Conservation (phyloP, 225 moss, liverwort and hornwort species). For the Climacium dendroides region DNA sequence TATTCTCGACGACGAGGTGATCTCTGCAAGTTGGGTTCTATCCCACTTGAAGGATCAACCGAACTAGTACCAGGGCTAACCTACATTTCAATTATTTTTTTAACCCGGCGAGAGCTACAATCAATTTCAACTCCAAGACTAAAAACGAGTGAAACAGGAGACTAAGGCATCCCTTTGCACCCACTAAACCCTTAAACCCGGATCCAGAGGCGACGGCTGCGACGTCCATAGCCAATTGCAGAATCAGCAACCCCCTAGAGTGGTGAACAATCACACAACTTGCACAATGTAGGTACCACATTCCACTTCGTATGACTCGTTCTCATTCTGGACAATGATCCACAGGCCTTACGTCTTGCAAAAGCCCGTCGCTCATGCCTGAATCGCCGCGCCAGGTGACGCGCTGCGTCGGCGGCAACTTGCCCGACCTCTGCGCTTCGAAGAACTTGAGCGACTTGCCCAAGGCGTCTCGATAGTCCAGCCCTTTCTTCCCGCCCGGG, state of each 20-base stretch:
- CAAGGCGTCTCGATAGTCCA: conserved; percentile 31
- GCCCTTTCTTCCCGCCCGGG: not conserved
- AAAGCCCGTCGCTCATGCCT: conserved; percentile 30
- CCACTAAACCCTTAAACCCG: not conserved
- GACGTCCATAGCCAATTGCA: not conserved
- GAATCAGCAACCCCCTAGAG: not conserved
- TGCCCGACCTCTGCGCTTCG: conserved; percentile 52
- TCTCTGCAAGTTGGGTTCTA: not conserved
- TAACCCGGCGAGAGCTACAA: not conserved
- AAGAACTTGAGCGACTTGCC: conserved; percentile 32
- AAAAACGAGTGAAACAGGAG: not conserved
- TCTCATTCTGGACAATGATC: not conserved
- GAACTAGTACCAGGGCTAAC: not conserved
- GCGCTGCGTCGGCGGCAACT: conserved; percentile 28
- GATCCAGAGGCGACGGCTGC: not conserved
- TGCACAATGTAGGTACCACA: not conserved
- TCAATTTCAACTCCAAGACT: too few species aligned
- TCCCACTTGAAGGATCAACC: not conserved
- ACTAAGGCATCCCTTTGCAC: not conserved
- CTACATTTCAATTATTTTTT: not conserved
- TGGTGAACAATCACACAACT: not conserved
- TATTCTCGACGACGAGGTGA: not conserved
- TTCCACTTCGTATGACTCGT: not conserved
- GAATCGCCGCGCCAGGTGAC: conserved; percentile 49
- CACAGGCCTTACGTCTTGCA: conserved; percentile 13